Conservation (phyloP, 352 stramenopile species). For the Phytophthora vignae region DNA sequence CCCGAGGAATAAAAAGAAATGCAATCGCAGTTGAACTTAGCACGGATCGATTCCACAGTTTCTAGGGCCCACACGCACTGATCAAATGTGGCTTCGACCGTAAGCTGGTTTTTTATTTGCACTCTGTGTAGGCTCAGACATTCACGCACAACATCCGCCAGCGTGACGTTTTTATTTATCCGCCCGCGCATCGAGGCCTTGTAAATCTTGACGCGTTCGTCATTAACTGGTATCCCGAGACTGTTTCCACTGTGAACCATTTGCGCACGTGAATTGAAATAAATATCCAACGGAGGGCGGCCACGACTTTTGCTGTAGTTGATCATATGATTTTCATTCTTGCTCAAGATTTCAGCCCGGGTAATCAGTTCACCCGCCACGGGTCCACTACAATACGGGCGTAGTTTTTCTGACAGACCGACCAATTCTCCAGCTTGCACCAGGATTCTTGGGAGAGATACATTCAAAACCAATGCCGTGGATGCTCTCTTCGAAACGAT, state of each 20-base stretch:
- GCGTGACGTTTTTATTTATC: not conserved
- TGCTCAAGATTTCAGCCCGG: too few species aligned
- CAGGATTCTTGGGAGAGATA: too few species aligned
- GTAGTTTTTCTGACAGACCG: too few species aligned
- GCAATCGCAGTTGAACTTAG: not conserved
- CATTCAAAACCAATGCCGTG: too few species aligned
- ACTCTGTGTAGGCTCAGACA: not conserved
- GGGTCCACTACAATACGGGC: too few species aligned
- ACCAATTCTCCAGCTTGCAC: too few species aligned
- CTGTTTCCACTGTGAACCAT: not conserved
- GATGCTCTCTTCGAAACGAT: too few species aligned
- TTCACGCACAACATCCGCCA: not conserved
- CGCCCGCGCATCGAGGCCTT: not conserved
- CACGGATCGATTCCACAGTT: not conserved
- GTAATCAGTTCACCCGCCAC: too few species aligned
- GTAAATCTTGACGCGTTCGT: not conserved
- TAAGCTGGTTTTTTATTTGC: not conserved
- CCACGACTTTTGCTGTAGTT: not conserved
- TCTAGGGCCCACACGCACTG: not conserved
- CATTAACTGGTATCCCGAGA: not conserved
- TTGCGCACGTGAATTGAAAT: not conserved
- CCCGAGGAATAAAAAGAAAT: not conserved
- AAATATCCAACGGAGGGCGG: not conserved
- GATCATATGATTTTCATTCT: not conserved
- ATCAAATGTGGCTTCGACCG: not conserved